Conservation (phyloP, 208 protist genomes). For the Strigomonas culicis region DNA sequence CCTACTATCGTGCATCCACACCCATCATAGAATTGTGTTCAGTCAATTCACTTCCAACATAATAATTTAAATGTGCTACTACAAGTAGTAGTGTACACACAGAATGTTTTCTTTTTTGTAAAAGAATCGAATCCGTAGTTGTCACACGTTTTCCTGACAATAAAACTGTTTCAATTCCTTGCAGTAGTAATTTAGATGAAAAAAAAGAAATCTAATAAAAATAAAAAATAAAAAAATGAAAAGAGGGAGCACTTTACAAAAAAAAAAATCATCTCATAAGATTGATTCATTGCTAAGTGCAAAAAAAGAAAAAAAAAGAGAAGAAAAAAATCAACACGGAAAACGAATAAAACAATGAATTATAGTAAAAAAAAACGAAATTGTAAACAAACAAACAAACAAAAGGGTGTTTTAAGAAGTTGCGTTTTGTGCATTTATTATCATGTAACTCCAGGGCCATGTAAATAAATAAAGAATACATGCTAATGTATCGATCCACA, state of each 20-base stretch:
- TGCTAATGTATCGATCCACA: too few relatives aligned
- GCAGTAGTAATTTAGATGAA: neutral
- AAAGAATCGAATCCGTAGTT: too few relatives aligned
- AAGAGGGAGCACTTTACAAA: neutral
- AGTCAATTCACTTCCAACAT: neutral
- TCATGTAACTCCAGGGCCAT: too few relatives aligned
- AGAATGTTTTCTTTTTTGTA: neutral
- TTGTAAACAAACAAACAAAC: too few relatives aligned
- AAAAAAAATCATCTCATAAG: neutral
- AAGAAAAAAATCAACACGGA: constrained; percentile 5
- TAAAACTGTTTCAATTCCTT: too few relatives aligned
- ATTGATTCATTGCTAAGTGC: neutral
- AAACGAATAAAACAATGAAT: neutral
- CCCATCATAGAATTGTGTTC: neutral
- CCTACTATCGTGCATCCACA: neutral
- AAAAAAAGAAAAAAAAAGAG: neutral
- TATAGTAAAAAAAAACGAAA: constrained; percentile 10
- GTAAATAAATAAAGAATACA: too few relatives aligned
- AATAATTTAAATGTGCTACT: neutral
- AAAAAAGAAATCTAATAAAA: neutral
- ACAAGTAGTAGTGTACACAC: neutral
- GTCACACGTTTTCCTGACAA: too few relatives aligned
- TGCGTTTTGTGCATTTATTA: too few relatives aligned
- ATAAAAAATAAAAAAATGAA: constrained; percentile 8
- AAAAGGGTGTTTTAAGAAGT: too few relatives aligned